Base-by-base conservation (phyloP, 768 basidiomycete species). In the Lactarius sanguifluus region DNA sequence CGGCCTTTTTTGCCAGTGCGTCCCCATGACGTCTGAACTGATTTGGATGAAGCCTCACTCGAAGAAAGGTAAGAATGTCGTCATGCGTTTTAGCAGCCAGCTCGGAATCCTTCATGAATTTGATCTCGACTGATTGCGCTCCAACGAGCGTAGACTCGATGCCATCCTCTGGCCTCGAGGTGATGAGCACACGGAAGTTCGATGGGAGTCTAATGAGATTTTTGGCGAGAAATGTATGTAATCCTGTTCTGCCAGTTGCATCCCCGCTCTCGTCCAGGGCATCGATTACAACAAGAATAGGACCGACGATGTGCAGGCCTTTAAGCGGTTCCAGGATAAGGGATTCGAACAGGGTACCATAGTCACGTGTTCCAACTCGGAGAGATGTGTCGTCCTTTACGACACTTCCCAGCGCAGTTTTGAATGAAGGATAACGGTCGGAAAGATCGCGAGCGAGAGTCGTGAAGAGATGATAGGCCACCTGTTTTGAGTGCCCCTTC, bases 151-250 rank as follows among this genome's bases (percentile, higher is more conserved):
- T 28, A 10, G 58, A 6, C 40, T 43, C 58, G 58, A 59, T 41
- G 9, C 18, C 16, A 3, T 36, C 20, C 32, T 57, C 56, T 10
- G 56, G 56, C 6, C 56, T 16, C 6, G 56, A 57, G 9, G 30
- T 41, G 58, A 59, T 59, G 16, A 59, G 16, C 4, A 59, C 25
- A 28, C 58, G 58, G 18, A 59, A 59, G 15, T 59, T 59, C 16
- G 58, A 45, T 3, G 58, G 58, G 13, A 59, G 58, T n/a, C 16
- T 23, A 0, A n/a, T 18, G 4, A 57, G 30, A 3, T n/a, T 16
- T 2, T 57, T 34, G 7, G 56, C 30, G 1, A 57, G 56, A 23
- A 57, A 57, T 6, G 56, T 36, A n/a, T 57, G 56, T 5, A 57
- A 25, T 2, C 38, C 38, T 2, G 2, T 18, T 18, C 12, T 15